Conservation (phyloP, 148 eudicot genomes). For the Camellia lanceoleosa region DNA sequence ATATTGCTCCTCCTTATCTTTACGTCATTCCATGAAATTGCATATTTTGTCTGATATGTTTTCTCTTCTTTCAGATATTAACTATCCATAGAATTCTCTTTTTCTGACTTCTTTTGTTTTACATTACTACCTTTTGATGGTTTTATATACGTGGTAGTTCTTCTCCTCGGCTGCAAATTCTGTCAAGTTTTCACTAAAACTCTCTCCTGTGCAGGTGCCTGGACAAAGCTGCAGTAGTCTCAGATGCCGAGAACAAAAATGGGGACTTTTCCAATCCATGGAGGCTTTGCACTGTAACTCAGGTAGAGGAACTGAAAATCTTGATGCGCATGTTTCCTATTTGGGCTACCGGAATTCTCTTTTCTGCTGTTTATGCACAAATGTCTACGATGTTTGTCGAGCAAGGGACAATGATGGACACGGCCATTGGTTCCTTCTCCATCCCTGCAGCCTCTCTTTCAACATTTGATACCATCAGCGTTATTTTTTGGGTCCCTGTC, state of each 20-base stretch:
- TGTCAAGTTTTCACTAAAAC: not conserved
- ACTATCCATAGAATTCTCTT: no score
- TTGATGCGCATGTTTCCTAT: constrained; percentile 54
- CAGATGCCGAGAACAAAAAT: constrained; percentile 25
- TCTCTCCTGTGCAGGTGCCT: constrained; percentile 37
- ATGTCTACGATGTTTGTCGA: constrained; percentile 50
- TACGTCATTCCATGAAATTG: not conserved
- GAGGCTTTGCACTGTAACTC: constrained; percentile 41
- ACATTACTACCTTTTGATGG: not conserved
- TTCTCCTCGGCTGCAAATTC: no score
- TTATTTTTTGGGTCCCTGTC: constrained; percentile 50
- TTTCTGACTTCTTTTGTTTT: not conserved
- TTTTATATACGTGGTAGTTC: not conserved
- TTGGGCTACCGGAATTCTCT: constrained; percentile 50
- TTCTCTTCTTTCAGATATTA: no score
- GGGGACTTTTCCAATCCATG: constrained; percentile 16
- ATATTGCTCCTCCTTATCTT: not conserved
- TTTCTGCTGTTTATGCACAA: constrained; percentile 44
- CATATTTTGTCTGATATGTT: no score
- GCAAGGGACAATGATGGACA: constrained; percentile 55
- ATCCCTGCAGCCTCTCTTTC: no score
- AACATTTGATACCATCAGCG: constrained; percentile 39
- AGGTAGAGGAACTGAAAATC: constrained; percentile 51
- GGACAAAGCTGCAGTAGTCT: constrained; percentile 50
- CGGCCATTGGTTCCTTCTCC: constrained; percentile 10